Evolutionary conservation across 495 filamentous ascomycete species (phyloP).

Genomic region (Penicillium longicatenatum): DNA sequence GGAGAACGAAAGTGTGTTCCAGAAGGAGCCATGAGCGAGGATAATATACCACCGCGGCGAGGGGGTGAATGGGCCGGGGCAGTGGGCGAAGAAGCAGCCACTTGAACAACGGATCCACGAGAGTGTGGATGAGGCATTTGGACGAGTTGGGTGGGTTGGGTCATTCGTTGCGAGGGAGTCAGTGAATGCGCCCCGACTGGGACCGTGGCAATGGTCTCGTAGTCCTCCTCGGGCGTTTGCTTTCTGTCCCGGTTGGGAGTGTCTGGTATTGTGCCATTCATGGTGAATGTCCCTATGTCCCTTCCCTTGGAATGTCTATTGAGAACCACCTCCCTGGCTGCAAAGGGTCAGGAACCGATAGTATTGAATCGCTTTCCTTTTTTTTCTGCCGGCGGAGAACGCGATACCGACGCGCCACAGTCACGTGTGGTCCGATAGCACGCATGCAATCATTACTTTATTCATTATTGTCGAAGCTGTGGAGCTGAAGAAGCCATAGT

Average conservation of each 20-base stretch:
- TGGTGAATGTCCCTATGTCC: slow-evolving; percentile 14
- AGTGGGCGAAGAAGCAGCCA: slow-evolving; percentile 80
- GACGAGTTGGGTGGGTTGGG: slow-evolving; percentile 75
- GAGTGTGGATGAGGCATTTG: slow-evolving; percentile 32
- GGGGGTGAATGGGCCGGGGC: slow-evolving; percentile 51
- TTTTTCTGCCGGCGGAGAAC: slow-evolving; percentile 35
- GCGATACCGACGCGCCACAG: slow-evolving; percentile 17
- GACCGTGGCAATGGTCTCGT: slow-evolving; percentile 63
- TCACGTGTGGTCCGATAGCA: slow-evolving; percentile 23
- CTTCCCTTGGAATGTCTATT: slow-evolving; percentile 5
- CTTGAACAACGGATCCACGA: slow-evolving; percentile 65
- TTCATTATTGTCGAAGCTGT: background rate
- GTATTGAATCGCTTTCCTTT: slow-evolving; percentile 6
- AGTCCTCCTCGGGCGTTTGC: slow-evolving; percentile 41
- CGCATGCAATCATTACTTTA: background rate
- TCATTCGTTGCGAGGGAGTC: slow-evolving; percentile 49
- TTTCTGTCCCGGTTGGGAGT: slow-evolving; percentile 53
- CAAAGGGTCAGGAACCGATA: background rate
- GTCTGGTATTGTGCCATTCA: slow-evolving; percentile 49
- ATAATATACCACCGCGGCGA: slow-evolving; percentile 47
- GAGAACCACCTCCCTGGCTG: slow-evolving; percentile 11
- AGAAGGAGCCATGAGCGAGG: slow-evolving; percentile 70
- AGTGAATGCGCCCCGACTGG: slow-evolving; percentile 46
- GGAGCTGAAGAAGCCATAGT: background rate
- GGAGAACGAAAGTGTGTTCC: slow-evolving; percentile 73